Base-by-base conservation (phyloP, 2,329 filamentous ascomycete genomes). In the Colletotrichum theobromicola region DNA sequence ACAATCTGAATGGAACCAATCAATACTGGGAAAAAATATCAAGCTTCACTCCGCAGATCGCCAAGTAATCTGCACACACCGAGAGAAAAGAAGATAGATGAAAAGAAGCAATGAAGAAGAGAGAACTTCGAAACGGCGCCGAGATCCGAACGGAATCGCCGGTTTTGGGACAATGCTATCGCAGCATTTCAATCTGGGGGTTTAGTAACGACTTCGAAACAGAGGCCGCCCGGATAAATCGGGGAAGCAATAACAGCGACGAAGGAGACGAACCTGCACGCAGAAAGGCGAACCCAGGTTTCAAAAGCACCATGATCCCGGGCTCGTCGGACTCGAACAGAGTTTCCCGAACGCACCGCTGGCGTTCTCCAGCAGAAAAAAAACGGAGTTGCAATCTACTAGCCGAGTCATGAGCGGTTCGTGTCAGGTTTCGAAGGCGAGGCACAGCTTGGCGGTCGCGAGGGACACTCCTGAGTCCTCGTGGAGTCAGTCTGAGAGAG, bases 321-420 rank as follows among this genome's bases (percentile, higher is more conserved):
- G 72, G 18, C 35, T 28, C n/a, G 55, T 37, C 42, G 53, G 67
- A 26, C 32, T 42, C n/a, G n/a, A 15, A 61, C 55, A 72, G 53
- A 72, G 72, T 71, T 63, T 57, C 53, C 67, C 26, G 42, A 50
- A n/a, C 42, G 42, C n/a, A n/a, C n/a, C n/a, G n/a, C n/a, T n/a
- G n/a, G 18, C 8, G 16, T 55, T 62, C 53, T 58, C 37, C 67
- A 61, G 30, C 57, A 66, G 32, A 50, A 66, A 74, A 66, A 74
- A 72, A 74, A 55, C 37, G 72, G 72, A 65, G 55, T 57, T 55
- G 37, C 37, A 71, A 74, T 74, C 53, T 72, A 35, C 37, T 18
- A 18, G 57, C 42, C 68, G 72, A 75, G 72, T 75, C 72, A 72
- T 75, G 68, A 57, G 15, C 37, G 16, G 68, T 66, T 57, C 62